Base-by-base conservation (phyloP, 2,329 filamentous ascomycete species). In the Colletotrichum sp. region DNA sequence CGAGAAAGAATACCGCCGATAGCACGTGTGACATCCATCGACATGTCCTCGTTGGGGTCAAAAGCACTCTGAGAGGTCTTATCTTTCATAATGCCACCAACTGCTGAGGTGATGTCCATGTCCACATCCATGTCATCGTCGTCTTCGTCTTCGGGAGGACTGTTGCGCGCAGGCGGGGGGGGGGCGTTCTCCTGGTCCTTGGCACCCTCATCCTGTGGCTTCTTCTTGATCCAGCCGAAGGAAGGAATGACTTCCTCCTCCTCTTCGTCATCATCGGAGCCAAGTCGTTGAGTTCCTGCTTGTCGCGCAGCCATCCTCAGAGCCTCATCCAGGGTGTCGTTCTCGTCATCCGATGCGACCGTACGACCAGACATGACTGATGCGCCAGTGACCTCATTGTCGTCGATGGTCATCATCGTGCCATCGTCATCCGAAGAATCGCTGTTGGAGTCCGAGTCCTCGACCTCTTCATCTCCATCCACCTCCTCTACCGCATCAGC, bases 21-120 rank as follows among this genome's bases (percentile, higher is more conserved):
- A 10, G 92, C 95, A 70, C 91, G 92, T 3, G 96, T 98, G 9
- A 98, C 95, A 79, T 98, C 96, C 96, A 98, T 98, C 26, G 95
- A 97, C 89, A 97, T 93, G 52, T 96, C 95, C 77, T 92, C 90
- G 24, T 90, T 89, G 28, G 89, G 86, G 18, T 84, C 82, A 14
- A 87, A 87, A 28, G 68, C 55, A 14, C 89, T 87, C 7, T 85
- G 81, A 28, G 87, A 81, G 67, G 87, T 28, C 76, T 81, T 83
- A 52, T 59, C 71, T 24, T 30, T 43, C 13, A 89, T 80, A 58
- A 92, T 92, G n/a, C 89, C 86, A 5, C 91, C 91, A 59, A 91
- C 84, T 10, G 88, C 87, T 58, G 82, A 84, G 3, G 90, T 92
- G 79, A 91, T 87, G 34, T 92, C 90, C 89, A 91, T 91, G 10